Conservation (phyloP, 768 basidiomycete species). For the Pleurotus sapidus region DNA sequence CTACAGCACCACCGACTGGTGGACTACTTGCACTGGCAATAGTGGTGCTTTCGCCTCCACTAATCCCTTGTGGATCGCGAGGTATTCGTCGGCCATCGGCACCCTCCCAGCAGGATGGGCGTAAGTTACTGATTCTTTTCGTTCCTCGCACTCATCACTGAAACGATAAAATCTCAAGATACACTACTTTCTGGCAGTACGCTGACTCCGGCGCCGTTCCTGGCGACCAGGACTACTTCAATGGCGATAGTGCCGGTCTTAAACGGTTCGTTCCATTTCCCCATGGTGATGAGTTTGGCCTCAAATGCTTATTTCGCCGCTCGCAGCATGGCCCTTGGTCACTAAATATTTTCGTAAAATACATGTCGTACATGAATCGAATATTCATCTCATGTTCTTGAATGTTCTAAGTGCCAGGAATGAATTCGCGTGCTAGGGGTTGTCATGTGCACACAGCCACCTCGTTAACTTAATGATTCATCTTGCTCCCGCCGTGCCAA, state of each 20-base stretch:
- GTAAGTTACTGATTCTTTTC: constrained; percentile 22
- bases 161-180: too few relatives aligned
- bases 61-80: constrained; percentile 64
- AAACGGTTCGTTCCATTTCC: not conserved
- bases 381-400: too few relatives aligned
- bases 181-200: constrained; percentile 60
- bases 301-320: too few relatives aligned
- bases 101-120: constrained; percentile 59
- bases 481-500: not conserved
- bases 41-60: constrained; percentile 43
- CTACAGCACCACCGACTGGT: constrained; percentile 67
- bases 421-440: too few relatives aligned
- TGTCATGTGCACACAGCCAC: too few relatives aligned
- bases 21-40: constrained; percentile 64
- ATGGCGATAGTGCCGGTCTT: constrained; percentile 28
- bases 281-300: not conserved
- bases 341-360: not conserved
- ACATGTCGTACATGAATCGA: not conserved
- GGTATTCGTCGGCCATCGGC: constrained; percentile 45
- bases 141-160: not conserved
- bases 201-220: constrained; percentile 52
- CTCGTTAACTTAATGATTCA: too few relatives aligned
- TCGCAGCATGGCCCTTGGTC: not conserved
- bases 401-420: too few relatives aligned
- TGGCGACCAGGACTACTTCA: constrained; percentile 57